Evolutionary conservation across 2,329 filamentous ascomycete species (phyloP).

Genomic region (Fusarium nematophilum): DNA sequence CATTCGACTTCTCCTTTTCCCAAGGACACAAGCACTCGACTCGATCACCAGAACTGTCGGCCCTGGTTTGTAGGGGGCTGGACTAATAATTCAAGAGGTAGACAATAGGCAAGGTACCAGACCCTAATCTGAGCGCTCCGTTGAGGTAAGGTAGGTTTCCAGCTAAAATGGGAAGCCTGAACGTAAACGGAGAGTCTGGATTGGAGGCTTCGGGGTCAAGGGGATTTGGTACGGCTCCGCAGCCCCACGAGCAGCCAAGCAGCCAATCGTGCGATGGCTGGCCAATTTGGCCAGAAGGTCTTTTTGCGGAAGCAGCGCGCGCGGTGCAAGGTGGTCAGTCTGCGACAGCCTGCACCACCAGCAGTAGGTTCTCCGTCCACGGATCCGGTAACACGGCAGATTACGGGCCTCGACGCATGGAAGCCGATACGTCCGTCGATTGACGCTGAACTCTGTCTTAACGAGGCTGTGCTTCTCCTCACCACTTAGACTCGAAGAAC

Average conservation of each 20-base stretch:
- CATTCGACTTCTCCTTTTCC: slow-evolving; percentile 3
- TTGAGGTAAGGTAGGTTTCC: slow-evolving; percentile 23
- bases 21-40: neutral
- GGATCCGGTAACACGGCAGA: slow-evolving; percentile 7
- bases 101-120: too few species aligned
- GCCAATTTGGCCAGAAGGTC: slow-evolving; percentile 33
- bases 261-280: slow-evolving; percentile 24
- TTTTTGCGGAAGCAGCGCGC: slow-evolving; percentile 16
- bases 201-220: slow-evolving; percentile 31
- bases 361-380: too few species aligned
- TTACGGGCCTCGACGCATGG: neutral
- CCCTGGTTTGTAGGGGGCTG: slow-evolving; percentile 23
- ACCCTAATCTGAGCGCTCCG: slow-evolving; percentile 27
- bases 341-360: too few species aligned
- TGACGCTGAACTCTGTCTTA: too few species aligned
- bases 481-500: too few species aligned
- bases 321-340: neutral
- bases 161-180: slow-evolving; percentile 34
- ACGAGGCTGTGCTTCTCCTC: too few species aligned
- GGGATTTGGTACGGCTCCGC: slow-evolving; percentile 32
- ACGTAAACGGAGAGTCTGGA: slow-evolving; percentile 29
- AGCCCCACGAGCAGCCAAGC: slow-evolving; percentile 17
- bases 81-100: slow-evolving; percentile 33
- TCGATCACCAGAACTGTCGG: slow-evolving; percentile 3
- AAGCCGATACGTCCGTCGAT: too few species aligned